A percentile compares a stretch with the other conserved stretches of the same genome.
These are phyloP conservation scores for Hyaloperonospora brassicae DNA, from an alignment of 352 stramenopile species.

Conservation along the genomic window DNA sequence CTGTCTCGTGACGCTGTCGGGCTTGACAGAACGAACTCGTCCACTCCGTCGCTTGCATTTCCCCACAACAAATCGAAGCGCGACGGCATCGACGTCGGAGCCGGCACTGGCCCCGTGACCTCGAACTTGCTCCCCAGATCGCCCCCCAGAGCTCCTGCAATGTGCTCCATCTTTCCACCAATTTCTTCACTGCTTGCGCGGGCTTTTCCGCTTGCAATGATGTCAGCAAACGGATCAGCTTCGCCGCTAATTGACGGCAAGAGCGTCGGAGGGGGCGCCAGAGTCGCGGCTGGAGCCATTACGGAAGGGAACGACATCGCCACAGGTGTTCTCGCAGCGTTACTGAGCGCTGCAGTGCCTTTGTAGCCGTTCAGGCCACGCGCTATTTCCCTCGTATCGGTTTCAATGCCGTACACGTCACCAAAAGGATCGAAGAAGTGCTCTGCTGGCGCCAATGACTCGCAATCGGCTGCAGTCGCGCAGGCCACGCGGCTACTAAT, in stretches of 20 bases:
- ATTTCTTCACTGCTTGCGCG: not conserved
- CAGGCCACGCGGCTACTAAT: not conserved
- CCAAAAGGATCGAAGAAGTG: slow-evolving; percentile 32
- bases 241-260: slow-evolving; percentile 26
- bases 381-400: slow-evolving; percentile 19
- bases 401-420: slow-evolving; percentile 26
- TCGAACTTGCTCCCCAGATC: not conserved
- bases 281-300: slow-evolving; percentile 12
- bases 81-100: slow-evolving; percentile 8
- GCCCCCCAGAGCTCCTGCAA: not conserved
- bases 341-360: not conserved
- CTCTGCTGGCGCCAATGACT: slow-evolving; percentile 34
- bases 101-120: slow-evolving; percentile 5
- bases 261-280: slow-evolving; percentile 7
- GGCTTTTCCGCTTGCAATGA: slow-evolving; percentile 15
- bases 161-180: not conserved
- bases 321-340: slow-evolving; percentile 10
- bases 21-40: slow-evolving; percentile 2
- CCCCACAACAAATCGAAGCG: slow-evolving; percentile 30
- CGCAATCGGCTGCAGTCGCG: slow-evolving; percentile 29
- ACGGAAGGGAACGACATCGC: slow-evolving; percentile 41
- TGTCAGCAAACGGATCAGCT: slow-evolving; percentile 34
- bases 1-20: slow-evolving; percentile 7
- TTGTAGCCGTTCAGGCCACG: not conserved
- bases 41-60: slow-evolving; percentile 10